Base-by-base conservation (phyloP, 805 yeast species). In the Yamadazyma paraphyllophila region DNA sequence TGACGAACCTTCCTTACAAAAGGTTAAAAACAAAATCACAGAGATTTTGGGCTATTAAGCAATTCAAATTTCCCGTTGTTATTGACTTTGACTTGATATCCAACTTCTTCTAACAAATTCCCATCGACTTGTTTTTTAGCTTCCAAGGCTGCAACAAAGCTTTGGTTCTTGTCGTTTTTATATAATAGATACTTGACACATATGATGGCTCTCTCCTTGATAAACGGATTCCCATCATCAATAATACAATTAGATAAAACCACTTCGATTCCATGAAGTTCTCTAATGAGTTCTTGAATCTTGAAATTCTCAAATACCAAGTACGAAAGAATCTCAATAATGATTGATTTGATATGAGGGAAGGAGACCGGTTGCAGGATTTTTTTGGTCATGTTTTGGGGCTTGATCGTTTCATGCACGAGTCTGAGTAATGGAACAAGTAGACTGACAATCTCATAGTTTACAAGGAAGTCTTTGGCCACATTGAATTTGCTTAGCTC, bases 211-310 rank as follows among this genome's bases (percentile, higher is more conserved):
- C 92, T 69, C 58, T 92, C 99, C 52, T 88, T 85, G 46, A 87
- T 83, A 55, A 76, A 92, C 0, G 97, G 98, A 61, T 94, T 95
- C 59, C 87, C 81, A 37, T 82, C 83, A 61, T 92, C 98, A 42
- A 94, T 82, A 33, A 85, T 79, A 66, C 97, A 91, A 51, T 83
- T 85, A 7, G 91, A 85, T 17, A 92, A 67, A 0, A 91, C 73
- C 14, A 88, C 63, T 43, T 82, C 88, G 11, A 92, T 61, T 0
- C 89, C 96, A 38, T 85, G 87, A 0, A 71, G 53, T 25, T 76
- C 76, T 39, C 97, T 69, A 30, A 87, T 69, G 36, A 65, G 60
- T 46, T 91, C 92, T 59, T 92, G 97, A 4, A 80, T 76, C 4
- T 68, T 69, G 37, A 62, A 67, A 38, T 81, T 75, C 0, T 75